phyloP scores from a whole-genome alignment of 345 rosid species.

The Linum lewisii region DNA sequence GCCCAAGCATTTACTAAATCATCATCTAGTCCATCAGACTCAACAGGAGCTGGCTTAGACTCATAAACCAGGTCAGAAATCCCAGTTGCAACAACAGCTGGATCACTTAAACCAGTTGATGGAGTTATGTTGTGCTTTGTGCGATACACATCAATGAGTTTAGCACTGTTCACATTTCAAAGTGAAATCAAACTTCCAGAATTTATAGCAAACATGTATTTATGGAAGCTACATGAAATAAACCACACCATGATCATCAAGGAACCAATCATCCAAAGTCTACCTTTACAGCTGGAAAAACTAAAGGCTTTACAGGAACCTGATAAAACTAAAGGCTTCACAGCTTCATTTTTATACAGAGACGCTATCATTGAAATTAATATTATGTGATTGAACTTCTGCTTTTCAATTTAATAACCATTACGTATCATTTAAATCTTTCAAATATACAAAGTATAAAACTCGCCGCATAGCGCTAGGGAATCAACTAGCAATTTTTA shows the following conservation, averaged over 20 bases:
- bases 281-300: neutral
- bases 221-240: neutral
- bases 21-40: constrained; percentile 77
- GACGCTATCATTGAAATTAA: too few relatives aligned
- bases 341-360: neutral
- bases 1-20: constrained; percentile 99
- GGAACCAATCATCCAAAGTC: neutral
- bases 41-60: constrained; percentile 57
- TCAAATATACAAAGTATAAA: too few relatives aligned
- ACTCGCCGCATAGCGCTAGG: too few relatives aligned
- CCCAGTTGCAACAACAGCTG: constrained; percentile 93
- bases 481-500: too few relatives aligned
- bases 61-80: constrained; percentile 90
- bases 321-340: neutral
- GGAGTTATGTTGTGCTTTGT: constrained; percentile 82
- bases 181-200: constrained; percentile 1
- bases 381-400: too few relatives aligned
- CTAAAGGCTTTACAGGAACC: neutral
- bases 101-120: constrained; percentile 73
- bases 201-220: neutral
- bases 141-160: constrained; percentile 77
- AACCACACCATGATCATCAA: neutral
- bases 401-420: too few relatives aligned
- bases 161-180: constrained; percentile 41
- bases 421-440: too few relatives aligned